Percentiles rank a stretch among this genome's conserved stretches.
Conservation (phyloP, 2,329 filamentous ascomycete species). For the Fusarium ramigenum region DNA sequence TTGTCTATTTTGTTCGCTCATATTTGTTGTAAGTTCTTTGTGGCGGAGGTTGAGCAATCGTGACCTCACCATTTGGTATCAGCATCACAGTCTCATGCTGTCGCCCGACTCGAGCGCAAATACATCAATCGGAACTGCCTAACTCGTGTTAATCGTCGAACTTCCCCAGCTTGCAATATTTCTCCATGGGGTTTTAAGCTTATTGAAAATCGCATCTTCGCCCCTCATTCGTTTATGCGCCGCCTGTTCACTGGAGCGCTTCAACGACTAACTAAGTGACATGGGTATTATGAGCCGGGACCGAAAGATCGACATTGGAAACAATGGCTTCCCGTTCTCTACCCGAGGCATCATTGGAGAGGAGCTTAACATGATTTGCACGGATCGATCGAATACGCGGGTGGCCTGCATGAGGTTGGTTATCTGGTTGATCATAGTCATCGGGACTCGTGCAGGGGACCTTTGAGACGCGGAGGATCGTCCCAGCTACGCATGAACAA, state of each 20-base stretch:
- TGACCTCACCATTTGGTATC: background rate
- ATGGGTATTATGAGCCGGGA: conserved; percentile 15
- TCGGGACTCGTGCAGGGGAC: background rate
- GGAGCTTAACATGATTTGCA: background rate
- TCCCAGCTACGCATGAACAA: background rate
- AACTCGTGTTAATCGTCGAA: background rate
- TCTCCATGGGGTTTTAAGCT: background rate
- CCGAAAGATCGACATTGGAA: conserved; percentile 12
- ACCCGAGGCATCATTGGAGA: background rate
- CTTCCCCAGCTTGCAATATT: background rate
- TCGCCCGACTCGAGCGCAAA: conserved; percentile 13
- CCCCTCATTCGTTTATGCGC: conserved; percentile 32
- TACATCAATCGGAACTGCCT: background rate
- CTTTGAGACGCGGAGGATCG: background rate
- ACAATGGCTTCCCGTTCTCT: background rate
- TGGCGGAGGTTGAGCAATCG: background rate
- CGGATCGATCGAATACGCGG: conserved; percentile 1
- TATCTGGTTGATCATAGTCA: background rate
- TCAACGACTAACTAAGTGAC: conserved; percentile 1
- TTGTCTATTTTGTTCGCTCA: background rate
- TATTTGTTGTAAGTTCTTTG: background rate
- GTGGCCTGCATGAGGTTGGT: background rate
- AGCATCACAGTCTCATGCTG: background rate
- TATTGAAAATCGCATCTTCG: background rate
- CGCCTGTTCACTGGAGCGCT: conserved; percentile 29